Conservation (phyloP, 192 early-diverging fungal species). For the Chytriomyces sp. region DNA sequence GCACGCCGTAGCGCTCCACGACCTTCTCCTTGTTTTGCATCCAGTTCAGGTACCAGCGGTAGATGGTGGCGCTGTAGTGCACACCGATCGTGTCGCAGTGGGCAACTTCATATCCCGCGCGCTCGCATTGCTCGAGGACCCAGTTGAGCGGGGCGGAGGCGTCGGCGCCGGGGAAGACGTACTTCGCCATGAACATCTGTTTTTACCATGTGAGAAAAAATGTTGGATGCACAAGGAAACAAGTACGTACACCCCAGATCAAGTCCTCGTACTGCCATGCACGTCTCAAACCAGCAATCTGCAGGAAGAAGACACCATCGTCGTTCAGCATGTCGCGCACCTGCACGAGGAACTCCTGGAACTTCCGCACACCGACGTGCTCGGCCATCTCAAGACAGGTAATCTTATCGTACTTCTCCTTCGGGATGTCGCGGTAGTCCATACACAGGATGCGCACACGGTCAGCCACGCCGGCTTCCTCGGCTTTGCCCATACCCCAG, state of each 20-base stretch:
- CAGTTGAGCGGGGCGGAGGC: constrained; percentile 95
- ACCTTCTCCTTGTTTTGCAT: constrained; percentile 88
- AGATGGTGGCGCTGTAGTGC: constrained; percentile 95
- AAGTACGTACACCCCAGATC: constrained; percentile 69
- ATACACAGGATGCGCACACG: constrained; percentile 83
- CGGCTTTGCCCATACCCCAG: constrained; percentile 83
- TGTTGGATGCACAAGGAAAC: background rate
- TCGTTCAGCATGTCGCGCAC: constrained; percentile 94
- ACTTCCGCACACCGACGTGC: constrained; percentile 95
- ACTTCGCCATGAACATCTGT: constrained; percentile 95
- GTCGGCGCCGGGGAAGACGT: constrained; percentile 98
- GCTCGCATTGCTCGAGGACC: constrained; percentile 92
- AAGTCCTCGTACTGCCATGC: constrained; percentile 82
- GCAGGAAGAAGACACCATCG: constrained; percentile 97
- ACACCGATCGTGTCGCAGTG: constrained; percentile 89
- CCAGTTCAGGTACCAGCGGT: constrained; percentile 99
- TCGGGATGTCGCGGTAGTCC: constrained; percentile 98
- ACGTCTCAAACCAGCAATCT: constrained; percentile 93
- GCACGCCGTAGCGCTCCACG: constrained; percentile 81
- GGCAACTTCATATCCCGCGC: constrained; percentile 91
- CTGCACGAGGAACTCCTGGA: constrained; percentile 83
- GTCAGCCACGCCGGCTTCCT: constrained; percentile 76
- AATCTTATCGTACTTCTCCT: constrained; percentile 92
- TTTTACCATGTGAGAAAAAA: background rate
- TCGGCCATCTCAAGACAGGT: constrained; percentile 99